Percentiles rank a stretch among this genome's conserved stretches.
Conservation (phyloP, 106 monocot species). For the Gastrodia elata region DNA sequence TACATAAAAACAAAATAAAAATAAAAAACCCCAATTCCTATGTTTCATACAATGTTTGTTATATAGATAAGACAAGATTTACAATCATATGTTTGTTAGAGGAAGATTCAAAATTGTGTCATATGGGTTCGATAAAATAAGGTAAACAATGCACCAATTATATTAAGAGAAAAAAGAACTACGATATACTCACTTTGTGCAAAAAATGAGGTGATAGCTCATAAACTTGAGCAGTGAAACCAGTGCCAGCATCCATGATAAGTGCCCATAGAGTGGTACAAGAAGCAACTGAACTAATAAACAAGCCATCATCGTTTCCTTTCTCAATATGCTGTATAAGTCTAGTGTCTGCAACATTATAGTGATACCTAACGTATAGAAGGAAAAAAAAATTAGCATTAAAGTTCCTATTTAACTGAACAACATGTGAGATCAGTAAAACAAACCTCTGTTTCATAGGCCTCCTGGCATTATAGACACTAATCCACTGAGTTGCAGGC, state of each 20-base stretch:
- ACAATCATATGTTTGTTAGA: too few species aligned
- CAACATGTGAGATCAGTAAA: background rate
- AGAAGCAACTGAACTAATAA: conserved; percentile 73
- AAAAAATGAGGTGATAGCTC: conserved; percentile 71
- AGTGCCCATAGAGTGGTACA: conserved; percentile 81
- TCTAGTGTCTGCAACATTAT: conserved; percentile 78
- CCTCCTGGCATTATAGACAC: conserved; percentile 67
- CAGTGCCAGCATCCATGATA: conserved; percentile 97
- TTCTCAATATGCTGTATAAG: conserved; percentile 73
- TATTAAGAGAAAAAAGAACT: conserved; percentile 1
- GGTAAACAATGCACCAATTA: too few species aligned
- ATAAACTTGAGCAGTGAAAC: conserved; percentile 80
- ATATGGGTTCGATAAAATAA: too few species aligned
- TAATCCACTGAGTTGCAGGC: conserved; percentile 90
- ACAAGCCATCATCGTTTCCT: conserved; percentile 79
- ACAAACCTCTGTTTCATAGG: conserved; percentile 89
- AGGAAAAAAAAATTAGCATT: background rate
- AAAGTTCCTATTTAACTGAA: background rate
- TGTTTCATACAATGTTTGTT: too few species aligned
- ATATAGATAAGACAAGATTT: too few species aligned
- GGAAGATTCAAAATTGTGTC: too few species aligned
- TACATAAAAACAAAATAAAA: too few species aligned
- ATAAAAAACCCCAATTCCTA: too few species aligned
- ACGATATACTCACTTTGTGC: conserved; percentile 44
- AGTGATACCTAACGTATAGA: conserved; percentile 60